Percentiles rank a stretch among this genome's conserved stretches.
Conservation (phyloP, 139 green algal genomes). For the Zygnema circumcarinatum region DNA sequence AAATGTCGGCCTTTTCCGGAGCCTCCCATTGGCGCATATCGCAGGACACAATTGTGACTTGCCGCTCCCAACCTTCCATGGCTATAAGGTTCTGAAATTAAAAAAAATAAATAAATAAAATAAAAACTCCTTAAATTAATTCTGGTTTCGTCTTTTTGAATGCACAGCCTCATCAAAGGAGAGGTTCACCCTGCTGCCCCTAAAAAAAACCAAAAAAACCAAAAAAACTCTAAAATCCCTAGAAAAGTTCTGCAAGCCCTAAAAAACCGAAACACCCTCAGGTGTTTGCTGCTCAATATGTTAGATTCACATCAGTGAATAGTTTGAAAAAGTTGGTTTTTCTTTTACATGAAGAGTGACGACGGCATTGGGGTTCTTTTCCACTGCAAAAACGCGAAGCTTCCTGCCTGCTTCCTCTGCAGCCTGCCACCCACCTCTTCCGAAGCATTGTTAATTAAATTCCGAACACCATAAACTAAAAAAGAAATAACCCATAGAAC, state of each 20-base stretch:
- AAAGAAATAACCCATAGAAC: background rate
- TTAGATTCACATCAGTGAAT: no score
- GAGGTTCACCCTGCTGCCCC: background rate
- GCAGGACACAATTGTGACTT: slow-evolving; percentile 74
- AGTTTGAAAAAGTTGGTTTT: no score
- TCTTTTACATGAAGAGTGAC: slow-evolving; percentile 86
- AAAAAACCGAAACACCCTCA: no score
- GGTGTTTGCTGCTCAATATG: no score
- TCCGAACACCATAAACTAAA: background rate
- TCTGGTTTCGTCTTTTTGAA: background rate
- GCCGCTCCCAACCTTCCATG: slow-evolving; percentile 71
- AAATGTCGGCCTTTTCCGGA: slow-evolving; percentile 84
- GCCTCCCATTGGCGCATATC: slow-evolving; percentile 89
- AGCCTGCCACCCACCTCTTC: slow-evolving; percentile 7
- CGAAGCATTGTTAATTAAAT: background rate
- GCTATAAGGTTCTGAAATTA: slow-evolving; percentile 65
- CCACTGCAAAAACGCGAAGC: slow-evolving; percentile 91
- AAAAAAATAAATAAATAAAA: no score
- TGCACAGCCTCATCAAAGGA: background rate
- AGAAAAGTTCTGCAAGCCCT: no score
- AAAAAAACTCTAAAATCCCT: no score
- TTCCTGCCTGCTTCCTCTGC: slow-evolving; percentile 41
- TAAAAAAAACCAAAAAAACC: no score
- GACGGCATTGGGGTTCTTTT: slow-evolving; percentile 98
- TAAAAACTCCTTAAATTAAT: background rate